phyloP scores from a whole-genome alignment of 1,284 basidiomycete species.

The Cutaneotrichosporon cutaneum region DNA sequence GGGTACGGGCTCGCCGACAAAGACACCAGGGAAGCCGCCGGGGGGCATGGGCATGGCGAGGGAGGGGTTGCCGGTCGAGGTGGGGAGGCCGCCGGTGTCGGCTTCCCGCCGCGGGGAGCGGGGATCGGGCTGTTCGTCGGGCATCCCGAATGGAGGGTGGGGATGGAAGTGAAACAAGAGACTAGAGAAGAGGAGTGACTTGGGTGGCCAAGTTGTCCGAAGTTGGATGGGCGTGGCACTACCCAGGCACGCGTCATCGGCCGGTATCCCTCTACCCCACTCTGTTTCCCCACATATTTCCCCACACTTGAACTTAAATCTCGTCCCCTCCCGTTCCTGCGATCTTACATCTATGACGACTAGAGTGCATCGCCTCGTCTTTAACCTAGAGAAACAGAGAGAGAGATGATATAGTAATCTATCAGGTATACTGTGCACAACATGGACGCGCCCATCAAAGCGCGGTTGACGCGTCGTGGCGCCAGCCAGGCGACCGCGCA shows the following conservation, averaged over 20 bases:
- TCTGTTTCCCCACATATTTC: neutral
- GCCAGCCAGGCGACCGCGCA: neutral
- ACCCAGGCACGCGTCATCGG: conserved; percentile 2
- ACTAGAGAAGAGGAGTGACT: neutral
- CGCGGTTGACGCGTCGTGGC: conserved; percentile 5
- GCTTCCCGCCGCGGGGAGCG: conserved; percentile 1
- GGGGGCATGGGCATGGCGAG: conserved; percentile 7
- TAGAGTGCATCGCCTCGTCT: neutral
- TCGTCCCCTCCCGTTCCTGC: neutral
- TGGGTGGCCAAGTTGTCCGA: conserved; percentile 1
- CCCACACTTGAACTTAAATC: neutral
- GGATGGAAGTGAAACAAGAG: neutral
- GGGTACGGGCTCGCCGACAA: conserved; percentile 21
- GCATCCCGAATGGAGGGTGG: conserved; percentile 4
- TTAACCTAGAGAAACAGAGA: conserved; percentile 2
- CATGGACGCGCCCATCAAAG: neutral
- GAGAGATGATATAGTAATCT: conserved; percentile 2
- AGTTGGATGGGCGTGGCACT: neutral
- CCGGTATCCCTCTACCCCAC: neutral
- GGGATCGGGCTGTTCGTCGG: conserved; percentile 8
- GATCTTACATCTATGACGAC: neutral
- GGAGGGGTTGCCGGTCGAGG: neutral
- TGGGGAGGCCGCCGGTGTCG: neutral
- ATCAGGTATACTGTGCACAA: conserved; percentile 10
- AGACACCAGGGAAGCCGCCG: conserved; percentile 17